phyloP scores from a whole-genome alignment of 2,329 filamentous ascomycete species.

The Blumeria hordei region DNA sequence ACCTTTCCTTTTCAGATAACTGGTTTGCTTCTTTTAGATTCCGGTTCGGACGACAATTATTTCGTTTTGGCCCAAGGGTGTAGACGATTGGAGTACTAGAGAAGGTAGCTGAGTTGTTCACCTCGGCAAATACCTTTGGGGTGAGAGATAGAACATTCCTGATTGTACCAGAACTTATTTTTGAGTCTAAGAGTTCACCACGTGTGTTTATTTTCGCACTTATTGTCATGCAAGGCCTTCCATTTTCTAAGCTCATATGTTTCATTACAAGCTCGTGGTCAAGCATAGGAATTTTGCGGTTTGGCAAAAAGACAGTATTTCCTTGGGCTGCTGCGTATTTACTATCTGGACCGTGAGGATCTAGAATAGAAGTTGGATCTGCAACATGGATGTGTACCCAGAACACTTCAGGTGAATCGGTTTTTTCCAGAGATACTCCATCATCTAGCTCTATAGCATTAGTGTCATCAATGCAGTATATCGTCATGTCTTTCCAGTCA shows the following conservation, averaged over 20 bases:
- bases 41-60: slow-evolving; percentile 15
- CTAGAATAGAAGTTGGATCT: slow-evolving; percentile 49
- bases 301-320: slow-evolving; percentile 34
- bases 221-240: slow-evolving; percentile 33
- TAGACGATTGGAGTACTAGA: slow-evolving; percentile 1
- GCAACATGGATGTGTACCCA: slow-evolving; percentile 65
- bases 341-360: slow-evolving; percentile 30
- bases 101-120: slow-evolving; percentile 6
- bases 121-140: slow-evolving; percentile 22
- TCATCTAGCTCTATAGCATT: slow-evolving; percentile 53
- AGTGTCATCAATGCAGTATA: slow-evolving; percentile 50
- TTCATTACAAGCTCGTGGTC: slow-evolving; percentile 23
- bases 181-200: slow-evolving; percentile 28
- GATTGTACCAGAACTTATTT: slow-evolving; percentile 28
- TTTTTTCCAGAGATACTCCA: slow-evolving; percentile 44
- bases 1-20: slow-evolving; percentile 20
- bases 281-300: slow-evolving; percentile 34
- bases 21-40: slow-evolving; percentile 19
- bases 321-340: slow-evolving; percentile 35
- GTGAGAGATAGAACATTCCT: slow-evolving; percentile 32
- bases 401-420: slow-evolving; percentile 26
- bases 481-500: slow-evolving; percentile 31
- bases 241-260: slow-evolving; percentile 27
- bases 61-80: slow-evolving; percentile 4
- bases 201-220: slow-evolving; percentile 29